phyloP scores from a whole-genome alignment of 768 basidiomycete species.

The Mycena polygramma region DNA sequence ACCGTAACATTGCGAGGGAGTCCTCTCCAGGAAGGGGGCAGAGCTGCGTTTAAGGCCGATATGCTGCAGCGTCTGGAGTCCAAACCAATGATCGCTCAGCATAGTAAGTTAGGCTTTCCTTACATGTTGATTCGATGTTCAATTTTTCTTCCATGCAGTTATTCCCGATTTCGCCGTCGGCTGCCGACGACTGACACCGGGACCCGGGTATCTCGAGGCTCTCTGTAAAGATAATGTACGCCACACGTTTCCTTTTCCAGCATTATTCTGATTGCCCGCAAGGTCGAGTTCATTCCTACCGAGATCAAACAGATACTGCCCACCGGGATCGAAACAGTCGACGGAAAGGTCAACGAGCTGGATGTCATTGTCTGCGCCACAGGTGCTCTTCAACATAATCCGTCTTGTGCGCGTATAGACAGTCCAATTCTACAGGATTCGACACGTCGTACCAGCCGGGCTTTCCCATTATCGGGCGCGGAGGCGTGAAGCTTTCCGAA shows the following conservation, averaged over 20 bases:
- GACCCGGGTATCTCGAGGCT: constrained; percentile 77
- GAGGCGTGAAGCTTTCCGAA: constrained; percentile 65
- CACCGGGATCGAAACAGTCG: constrained; percentile 67
- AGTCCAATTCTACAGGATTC: constrained; percentile 53
- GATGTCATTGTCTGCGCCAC: constrained; percentile 77
- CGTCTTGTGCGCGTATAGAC: neutral
- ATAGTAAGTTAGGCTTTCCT: constrained; percentile 49
- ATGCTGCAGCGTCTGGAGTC: constrained; percentile 66
- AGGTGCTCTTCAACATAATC: constrained; percentile 47
- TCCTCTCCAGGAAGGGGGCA: constrained; percentile 52
- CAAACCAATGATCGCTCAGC: constrained; percentile 72
- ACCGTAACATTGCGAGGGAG: constrained; percentile 57
- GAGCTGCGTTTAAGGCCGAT: constrained; percentile 52
- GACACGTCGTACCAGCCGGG: constrained; percentile 62
- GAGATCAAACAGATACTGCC: constrained; percentile 65
- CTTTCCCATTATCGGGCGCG: constrained; percentile 67
- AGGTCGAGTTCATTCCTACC: constrained; percentile 68
- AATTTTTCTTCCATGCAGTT: constrained; percentile 52
- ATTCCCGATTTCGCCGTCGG: constrained; percentile 70
- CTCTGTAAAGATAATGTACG: constrained; percentile 72
- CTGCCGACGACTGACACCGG: constrained; percentile 76
- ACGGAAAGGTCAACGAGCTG: constrained; percentile 66
- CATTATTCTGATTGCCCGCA: neutral
- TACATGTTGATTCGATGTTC: neutral
- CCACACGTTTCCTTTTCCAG: neutral